Conservation (phyloP, 805 yeast genomes). For the Phaffomyces antillensis region DNA sequence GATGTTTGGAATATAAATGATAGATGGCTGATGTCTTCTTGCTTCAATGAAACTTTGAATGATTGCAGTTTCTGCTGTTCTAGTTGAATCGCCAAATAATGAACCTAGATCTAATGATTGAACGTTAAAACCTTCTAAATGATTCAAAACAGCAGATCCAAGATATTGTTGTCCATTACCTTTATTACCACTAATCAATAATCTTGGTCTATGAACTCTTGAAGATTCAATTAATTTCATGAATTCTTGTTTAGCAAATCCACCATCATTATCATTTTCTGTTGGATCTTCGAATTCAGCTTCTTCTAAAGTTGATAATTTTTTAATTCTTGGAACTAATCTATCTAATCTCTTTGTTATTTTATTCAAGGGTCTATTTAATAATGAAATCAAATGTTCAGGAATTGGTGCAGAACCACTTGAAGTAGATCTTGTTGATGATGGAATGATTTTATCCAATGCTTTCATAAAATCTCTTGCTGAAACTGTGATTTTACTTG, state of each 20-base stretch:
- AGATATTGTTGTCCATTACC: constrained; percentile 89
- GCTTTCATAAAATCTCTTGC: constrained; percentile 85
- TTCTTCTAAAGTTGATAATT: constrained; percentile 56
- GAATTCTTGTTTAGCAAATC: constrained; percentile 63
- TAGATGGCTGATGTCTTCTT: constrained; percentile 81
- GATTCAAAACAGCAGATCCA: constrained; percentile 72
- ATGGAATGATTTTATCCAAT: constrained; percentile 80
- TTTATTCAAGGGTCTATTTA: constrained; percentile 42
- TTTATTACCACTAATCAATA: constrained; percentile 60
- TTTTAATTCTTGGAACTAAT: constrained; percentile 55
- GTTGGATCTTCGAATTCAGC: constrained; percentile 57
- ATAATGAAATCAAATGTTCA: constrained; percentile 54
- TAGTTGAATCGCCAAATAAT: constrained; percentile 67
- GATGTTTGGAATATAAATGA: constrained; percentile 74
- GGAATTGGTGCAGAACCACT: constrained; percentile 76
- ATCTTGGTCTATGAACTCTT: constrained; percentile 74
- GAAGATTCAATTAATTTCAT: constrained; percentile 42
- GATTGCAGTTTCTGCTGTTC: constrained; percentile 76
- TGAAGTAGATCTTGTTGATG: constrained; percentile 81
- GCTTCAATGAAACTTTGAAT: constrained; percentile 85
- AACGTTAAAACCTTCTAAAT: constrained; percentile 82
- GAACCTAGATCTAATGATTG: constrained; percentile 80
- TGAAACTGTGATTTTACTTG: constrained; percentile 60
- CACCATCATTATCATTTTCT: constrained; percentile 50
- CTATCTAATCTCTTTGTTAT: constrained; percentile 43